phyloP scores from a whole-genome alignment of 2,329 filamentous ascomycete genomes.

The Aspergillus latus region DNA sequence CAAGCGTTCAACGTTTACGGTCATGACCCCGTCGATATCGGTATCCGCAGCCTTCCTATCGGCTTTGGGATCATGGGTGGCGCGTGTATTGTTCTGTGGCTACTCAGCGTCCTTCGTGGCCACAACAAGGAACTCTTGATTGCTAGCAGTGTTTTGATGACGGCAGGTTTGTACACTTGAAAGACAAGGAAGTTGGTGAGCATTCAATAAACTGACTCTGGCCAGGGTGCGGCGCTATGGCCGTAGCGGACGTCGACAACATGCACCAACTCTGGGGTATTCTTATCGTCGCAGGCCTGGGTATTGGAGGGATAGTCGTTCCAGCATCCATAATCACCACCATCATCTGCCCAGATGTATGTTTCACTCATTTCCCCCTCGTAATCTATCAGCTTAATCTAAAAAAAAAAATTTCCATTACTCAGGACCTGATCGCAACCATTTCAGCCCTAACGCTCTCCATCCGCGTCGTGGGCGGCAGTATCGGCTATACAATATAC shows the following conservation, averaged over 20 bases:
- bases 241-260: conserved; percentile 54
- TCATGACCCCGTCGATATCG: conserved; percentile 63
- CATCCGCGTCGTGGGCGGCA: conserved; percentile 68
- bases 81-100: conserved; percentile 58
- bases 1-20: conserved; percentile 66
- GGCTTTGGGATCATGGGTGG: conserved; percentile 64
- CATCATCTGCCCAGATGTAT: conserved; percentile 66
- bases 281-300: conserved; percentile 61
- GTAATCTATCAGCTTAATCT: too few species aligned
- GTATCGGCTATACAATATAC: conserved; percentile 62
- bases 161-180: conserved; percentile 49
- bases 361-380: conserved; percentile 1
- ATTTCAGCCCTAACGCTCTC: conserved; percentile 67
- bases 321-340: conserved; percentile 67
- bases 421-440: conserved; percentile 64
- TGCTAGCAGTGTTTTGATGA: conserved; percentile 62
- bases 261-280: conserved; percentile 56
- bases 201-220: background rate
- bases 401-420: too few species aligned
- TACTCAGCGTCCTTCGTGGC: conserved; percentile 59
- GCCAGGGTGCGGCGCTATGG: conserved; percentile 54
- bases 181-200: background rate
- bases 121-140: conserved; percentile 62
- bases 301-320: conserved; percentile 67
- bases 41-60: conserved; percentile 65